These are phyloP conservation scores for Avena atlantica DNA, from an alignment of 176 grass and related monocot genomes.

Conservation along the genomic window DNA sequence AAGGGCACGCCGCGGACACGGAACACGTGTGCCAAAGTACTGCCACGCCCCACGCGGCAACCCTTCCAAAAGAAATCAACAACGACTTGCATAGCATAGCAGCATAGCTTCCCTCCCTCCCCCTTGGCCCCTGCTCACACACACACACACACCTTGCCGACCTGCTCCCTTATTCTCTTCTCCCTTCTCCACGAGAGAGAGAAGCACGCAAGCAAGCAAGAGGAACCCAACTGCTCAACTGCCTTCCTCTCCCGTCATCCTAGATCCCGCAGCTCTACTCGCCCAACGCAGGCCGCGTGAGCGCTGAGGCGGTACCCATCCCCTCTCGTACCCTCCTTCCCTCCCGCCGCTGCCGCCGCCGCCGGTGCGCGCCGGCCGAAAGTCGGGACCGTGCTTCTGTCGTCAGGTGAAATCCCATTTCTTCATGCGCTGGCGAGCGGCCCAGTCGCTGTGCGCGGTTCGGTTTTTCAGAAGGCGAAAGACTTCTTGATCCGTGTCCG, in stretches of 20 bases:
- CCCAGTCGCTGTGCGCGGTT: neutral
- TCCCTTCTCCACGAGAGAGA: neutral
- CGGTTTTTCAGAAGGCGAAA: neutral
- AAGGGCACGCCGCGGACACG: too few relatives aligned
- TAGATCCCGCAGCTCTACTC: neutral
- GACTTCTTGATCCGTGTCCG: too few relatives aligned
- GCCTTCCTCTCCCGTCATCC: neutral
- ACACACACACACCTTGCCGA: neutral
- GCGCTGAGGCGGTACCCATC: neutral
- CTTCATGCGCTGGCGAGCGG: neutral
- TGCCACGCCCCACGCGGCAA: too few relatives aligned
- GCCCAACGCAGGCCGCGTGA: neutral
- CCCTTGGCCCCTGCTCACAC: neutral
- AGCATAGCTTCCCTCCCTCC: too few relatives aligned
- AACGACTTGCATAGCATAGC: too few relatives aligned
- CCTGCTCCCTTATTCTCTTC: neutral
- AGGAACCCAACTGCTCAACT: neutral
- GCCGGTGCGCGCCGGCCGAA: neutral
- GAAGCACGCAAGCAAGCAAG: neutral
- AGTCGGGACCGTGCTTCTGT: too few relatives aligned
- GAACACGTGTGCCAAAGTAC: too few relatives aligned
- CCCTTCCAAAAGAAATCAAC: too few relatives aligned
- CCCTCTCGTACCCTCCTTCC: neutral
- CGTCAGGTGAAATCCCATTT: neutral
- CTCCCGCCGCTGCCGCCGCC: neutral